Evolutionary conservation across 2,329 filamentous ascomycete genomes (phyloP), one percentile per base, ranked within the genome.

Genomic region (Herpotrichia juniperi): DNA sequence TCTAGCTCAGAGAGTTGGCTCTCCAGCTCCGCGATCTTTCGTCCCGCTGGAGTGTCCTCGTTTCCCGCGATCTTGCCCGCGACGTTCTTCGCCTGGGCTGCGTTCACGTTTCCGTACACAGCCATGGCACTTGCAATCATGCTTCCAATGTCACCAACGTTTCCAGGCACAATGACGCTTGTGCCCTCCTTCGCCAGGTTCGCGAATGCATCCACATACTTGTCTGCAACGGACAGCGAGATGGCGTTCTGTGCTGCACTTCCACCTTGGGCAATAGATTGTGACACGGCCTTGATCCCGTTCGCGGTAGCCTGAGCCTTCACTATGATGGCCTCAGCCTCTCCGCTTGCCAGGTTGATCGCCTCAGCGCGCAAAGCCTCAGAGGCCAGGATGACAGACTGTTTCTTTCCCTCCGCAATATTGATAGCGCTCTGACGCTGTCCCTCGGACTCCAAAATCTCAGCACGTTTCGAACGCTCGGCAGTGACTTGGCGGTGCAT

Each of bases 401-500:
- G 94, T 81, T 99, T 99, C 76, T 88, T 87, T 74, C 94, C 94
- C 80, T 99, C 94, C 50, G 94, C 94, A 62, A 99, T 97, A 76
- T 99, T 99, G 83, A 99, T 99, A 32, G 94, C 94, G 67, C 88
- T 93, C 79, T 99, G 94, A 57, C 94, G 84, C 78, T 99, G 94
- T 77, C 94, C 94, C 72, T 99, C 94, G 0, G 91, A 96, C 53
- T 99, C 94, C 42, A 99, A 82, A 66, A 99, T 99, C 79, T 99
- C 94, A 50, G 94, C 94, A 59, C 94, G 89, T 83, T 99, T 99
- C 68, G 90, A 96, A 35, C 94, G 89, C 79, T 99, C 94, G 16
- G 94, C 94, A 0, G 94, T 97, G 45, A 99, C 94, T 74, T 97
- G 93, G 59, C 94, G 86, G 79, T 99, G 94, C 94, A 99, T 99